Evolutionary conservation across 768 basidiomycete genomes (phyloP), one percentile per base, ranked within the genome.

Genomic region (Calocybe cyanea): DNA sequence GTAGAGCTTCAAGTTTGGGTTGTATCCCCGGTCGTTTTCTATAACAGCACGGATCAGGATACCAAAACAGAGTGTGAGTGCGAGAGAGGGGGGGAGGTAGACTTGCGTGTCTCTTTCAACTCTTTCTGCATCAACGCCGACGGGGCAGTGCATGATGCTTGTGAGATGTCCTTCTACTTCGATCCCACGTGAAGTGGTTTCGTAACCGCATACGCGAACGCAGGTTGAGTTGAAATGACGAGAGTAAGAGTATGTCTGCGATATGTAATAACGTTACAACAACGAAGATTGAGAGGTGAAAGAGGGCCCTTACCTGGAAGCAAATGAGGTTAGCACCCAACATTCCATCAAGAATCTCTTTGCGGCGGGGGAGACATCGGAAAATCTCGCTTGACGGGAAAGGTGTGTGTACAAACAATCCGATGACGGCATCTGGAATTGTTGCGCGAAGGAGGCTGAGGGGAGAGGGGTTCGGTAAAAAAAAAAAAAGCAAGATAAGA

Each of bases 331-430:
- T 93, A 39, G 95, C 92, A 23, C 94, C 93, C 36, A 98, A 85
- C 91, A 99, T 96, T 30, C 95, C 96, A 52, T 97, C 92, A 19
- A 99, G 76, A 49, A 98, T 90, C 67, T 97, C 93, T 57, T 87
- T 89, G 38, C 95, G 81, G 39, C 91, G 81, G 2, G 93, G 92
- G 33, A 96, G 69, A 64, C 90, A 95, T 45, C 94, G 75, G 75
- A 98, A 99, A 53, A 97, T 87, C 60, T 99, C 95, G 50, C 87
- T 90, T 61, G 85, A 90, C 4, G 95, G 95, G 84, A 97, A 98
- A 10, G 95, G 94, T 1, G 95, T 97, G 68, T 99, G 95, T 36
- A 97, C 87, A 67, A 97, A 99, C 50, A 99, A 78, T 3, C 94
- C 95, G 33, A 95, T 72, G 49, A 84, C 78, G 38, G 79, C 83